Evolutionary conservation across 2,329 filamentous ascomycete genomes (phyloP).

Genomic region (Kalmusia sp.): DNA sequence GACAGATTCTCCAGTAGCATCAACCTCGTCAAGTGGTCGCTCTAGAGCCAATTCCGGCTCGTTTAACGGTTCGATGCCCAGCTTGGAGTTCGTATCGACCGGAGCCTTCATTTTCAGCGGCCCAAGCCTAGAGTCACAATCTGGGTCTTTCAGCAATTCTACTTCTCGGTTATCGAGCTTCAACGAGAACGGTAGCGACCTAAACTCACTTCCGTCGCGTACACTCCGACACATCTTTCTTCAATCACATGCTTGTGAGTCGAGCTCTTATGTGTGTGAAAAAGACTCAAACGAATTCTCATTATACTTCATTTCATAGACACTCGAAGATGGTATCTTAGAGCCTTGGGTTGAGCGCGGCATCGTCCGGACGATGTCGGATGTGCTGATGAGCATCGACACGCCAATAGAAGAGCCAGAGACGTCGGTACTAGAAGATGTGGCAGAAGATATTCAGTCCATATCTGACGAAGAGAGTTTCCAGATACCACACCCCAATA

Average conservation of each 20-base stretch:
- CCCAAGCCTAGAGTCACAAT: slow-evolving; percentile 33
- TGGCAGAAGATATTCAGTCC: slow-evolving; percentile 11
- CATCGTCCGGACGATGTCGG: slow-evolving; percentile 32
- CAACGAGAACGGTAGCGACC: slow-evolving; percentile 22
- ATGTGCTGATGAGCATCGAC: slow-evolving; percentile 29
- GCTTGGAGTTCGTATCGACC: slow-evolving; percentile 41
- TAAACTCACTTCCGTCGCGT: slow-evolving; percentile 14
- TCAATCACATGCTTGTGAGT: slow-evolving; percentile 20
- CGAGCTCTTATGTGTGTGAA: too few species aligned
- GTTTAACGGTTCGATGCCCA: slow-evolving; percentile 29
- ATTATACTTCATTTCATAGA: neutral
- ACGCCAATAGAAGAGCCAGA: slow-evolving; percentile 28
- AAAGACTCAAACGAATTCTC: neutral
- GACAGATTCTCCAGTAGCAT: slow-evolving; percentile 14
- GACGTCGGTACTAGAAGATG: slow-evolving; percentile 10
- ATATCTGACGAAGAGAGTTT: neutral
- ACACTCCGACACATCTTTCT: slow-evolving; percentile 30
- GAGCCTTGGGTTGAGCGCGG: slow-evolving; percentile 28
- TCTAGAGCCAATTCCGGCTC: slow-evolving; percentile 23
- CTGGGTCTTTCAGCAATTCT: slow-evolving; percentile 28
- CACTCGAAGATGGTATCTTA: slow-evolving; percentile 27
- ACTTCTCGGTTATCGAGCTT: slow-evolving; percentile 27
- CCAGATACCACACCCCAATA: neutral
- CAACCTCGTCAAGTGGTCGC: slow-evolving; percentile 28
- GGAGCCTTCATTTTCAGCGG: slow-evolving; percentile 43